phyloP scores from a whole-genome alignment of 495 filamentous ascomycete species.

The Melanomma pulvis-pyrius region DNA sequence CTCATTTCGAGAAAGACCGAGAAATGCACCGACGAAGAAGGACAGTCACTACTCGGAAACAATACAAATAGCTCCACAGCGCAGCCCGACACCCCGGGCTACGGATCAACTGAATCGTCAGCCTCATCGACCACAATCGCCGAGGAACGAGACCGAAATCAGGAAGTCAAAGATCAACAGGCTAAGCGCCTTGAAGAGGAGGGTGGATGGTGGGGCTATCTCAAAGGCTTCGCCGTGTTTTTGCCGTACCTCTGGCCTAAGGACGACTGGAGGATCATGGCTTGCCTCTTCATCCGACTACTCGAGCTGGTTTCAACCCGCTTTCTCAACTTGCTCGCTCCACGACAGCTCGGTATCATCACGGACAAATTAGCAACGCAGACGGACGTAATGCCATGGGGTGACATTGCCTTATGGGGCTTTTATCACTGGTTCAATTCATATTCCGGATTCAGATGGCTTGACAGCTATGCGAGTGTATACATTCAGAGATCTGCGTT shows the following conservation, averaged over 20 bases:
- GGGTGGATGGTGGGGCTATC: conserved; percentile 45
- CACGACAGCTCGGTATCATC: conserved; percentile 45
- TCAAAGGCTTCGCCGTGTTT: conserved; percentile 45
- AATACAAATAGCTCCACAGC: not conserved
- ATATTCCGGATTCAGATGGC: conserved; percentile 20
- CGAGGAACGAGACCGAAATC: conserved; percentile 24
- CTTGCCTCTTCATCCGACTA: conserved; percentile 32
- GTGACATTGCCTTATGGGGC: conserved; percentile 44
- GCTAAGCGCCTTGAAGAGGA: conserved; percentile 42
- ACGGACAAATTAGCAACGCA: conserved; percentile 37
- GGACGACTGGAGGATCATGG: conserved; percentile 38
- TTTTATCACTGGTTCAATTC: conserved; percentile 34
- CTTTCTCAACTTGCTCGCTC: conserved; percentile 42
- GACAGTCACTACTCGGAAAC: conserved; percentile 21
- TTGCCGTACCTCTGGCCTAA: conserved; percentile 45
- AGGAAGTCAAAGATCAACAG: conserved; percentile 40
- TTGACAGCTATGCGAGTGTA: conserved; percentile 26
- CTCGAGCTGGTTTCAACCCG: conserved; percentile 36
- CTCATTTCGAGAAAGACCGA: conserved; percentile 3
- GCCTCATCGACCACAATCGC: conserved; percentile 3
- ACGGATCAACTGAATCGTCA: conserved; percentile 15
- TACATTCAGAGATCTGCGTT: conserved; percentile 62
- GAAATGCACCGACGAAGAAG: conserved; percentile 28
- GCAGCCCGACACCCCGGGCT: not conserved
- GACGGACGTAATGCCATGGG: conserved; percentile 36